Conservation (phyloP, 768 basidiomycete genomes). For the Boletus fagicola region DNA sequence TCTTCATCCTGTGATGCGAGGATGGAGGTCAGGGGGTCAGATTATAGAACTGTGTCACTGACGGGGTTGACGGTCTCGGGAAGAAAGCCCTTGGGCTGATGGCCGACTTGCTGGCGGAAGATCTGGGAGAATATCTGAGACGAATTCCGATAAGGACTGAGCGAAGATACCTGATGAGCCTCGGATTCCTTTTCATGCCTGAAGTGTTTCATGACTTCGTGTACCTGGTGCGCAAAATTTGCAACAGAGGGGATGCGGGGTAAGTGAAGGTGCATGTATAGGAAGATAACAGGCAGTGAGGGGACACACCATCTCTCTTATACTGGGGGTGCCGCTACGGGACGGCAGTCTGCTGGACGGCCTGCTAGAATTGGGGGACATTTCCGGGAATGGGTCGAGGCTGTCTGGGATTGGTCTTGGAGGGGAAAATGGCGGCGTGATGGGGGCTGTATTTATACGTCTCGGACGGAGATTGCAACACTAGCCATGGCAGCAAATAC, state of each 20-base stretch:
- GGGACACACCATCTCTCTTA: conserved; percentile 43
- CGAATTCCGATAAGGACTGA: neutral
- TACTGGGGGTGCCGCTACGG: conserved; percentile 39
- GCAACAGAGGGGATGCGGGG: conserved; percentile 31
- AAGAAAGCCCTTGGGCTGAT: conserved; percentile 59
- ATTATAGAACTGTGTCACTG: conserved; percentile 16
- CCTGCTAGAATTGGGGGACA: conserved; percentile 27
- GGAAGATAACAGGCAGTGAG: neutral
- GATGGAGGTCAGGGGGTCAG: conserved; percentile 1
- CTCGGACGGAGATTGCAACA: neutral
- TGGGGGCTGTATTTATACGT: conserved; percentile 18
- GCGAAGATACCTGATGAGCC: conserved; percentile 66
- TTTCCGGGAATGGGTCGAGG: conserved; percentile 8
- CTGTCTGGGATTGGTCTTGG: conserved; percentile 7
- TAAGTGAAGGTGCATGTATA: conserved; percentile 31
- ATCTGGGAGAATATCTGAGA: conserved; percentile 46
- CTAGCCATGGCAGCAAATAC: neutral
- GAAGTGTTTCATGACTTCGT: conserved; percentile 63
- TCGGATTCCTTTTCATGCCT: conserved; percentile 83
- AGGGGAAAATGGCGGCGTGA: conserved; percentile 12
- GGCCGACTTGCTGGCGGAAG: conserved; percentile 69
- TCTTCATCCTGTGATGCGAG: conserved; percentile 66
- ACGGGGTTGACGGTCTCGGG: conserved; percentile 76
- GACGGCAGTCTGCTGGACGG: conserved; percentile 33
- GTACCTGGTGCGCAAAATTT: conserved; percentile 52